Base-by-base conservation (phyloP, 2,329 filamentous ascomycete species). In the Stagonosporopsis vannaccii region DNA sequence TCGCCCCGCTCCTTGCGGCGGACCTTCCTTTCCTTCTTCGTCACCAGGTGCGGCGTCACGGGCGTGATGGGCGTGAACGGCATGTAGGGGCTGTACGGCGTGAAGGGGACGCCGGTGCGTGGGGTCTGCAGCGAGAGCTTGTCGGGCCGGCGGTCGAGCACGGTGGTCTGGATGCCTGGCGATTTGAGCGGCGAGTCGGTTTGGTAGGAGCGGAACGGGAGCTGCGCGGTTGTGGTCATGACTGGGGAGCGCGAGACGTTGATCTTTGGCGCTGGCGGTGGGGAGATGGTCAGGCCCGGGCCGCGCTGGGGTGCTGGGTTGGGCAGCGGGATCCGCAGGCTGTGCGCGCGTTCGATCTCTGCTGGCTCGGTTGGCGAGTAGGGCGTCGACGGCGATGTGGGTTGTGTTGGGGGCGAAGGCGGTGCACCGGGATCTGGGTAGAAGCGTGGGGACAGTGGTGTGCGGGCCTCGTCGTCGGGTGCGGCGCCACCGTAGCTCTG, bases 61-160 rank as follows among this genome's bases (percentile, higher is more conserved):
- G 90, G 90, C 46, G 92, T 83, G 43, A 90, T 81, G 1, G 90
- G 89, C 6, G 88, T 90, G 71, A 88, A 90, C 0, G 90, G 90
- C 79, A 93, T 90, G 65, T 93, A 94, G 0, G 90, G 89, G 51
- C 85, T 87, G 74, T 93, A 93, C 1, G 90, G 90, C 20, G 89
- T 90, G 2, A 86, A 89, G 41, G 83, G 84, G 22, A 85, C 79
- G 1, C 83, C 85, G 0, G 81, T 82, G 19, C 77, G 75, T 0
- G 87, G 86, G 3, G 85, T 85, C 28, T 63, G 67, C 33, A 72
- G 37, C 4, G 56, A 46, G 1, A 77, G 61, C 45, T 69, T 66
- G 12, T 75, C 73, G 15, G 62, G 43, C 13, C 73, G 66, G 5
- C 75, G 65, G 56, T 79, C 77, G 0, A 82, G 66, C 20, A 78